These are phyloP conservation scores for Sisymbrium irio DNA, from an alignment of 345 rosid genomes.

Conservation along the genomic window DNA sequence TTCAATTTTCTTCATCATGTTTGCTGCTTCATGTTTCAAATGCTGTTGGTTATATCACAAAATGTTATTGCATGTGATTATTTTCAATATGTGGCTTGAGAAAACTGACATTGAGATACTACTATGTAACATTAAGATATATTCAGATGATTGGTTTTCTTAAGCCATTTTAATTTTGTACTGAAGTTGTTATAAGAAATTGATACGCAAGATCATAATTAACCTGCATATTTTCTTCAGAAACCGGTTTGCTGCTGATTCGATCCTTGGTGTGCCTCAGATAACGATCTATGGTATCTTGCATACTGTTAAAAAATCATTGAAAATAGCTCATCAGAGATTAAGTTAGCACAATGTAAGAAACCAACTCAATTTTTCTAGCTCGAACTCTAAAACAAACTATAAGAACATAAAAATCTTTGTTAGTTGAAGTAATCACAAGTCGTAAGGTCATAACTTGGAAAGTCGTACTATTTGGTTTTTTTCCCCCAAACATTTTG, in stretches of 20 bases:
- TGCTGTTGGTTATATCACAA: slow-evolving; percentile 46
- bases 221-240: slow-evolving; percentile 53
- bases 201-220: not conserved
- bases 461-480: not conserved
- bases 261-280: slow-evolving; percentile 47
- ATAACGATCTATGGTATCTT: slow-evolving; percentile 48
- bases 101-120: not conserved
- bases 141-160: not conserved
- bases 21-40: slow-evolving; percentile 68
- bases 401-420: not conserved
- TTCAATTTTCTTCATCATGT: slow-evolving; percentile 78
- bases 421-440: not conserved
- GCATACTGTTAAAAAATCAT: slow-evolving; percentile 43
- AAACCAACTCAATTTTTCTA: not conserved
- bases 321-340: slow-evolving; percentile 2
- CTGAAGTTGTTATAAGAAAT: not conserved
- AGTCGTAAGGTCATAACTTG: not conserved
- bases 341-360: not conserved
- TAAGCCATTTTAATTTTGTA: not conserved
- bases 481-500: not conserved
- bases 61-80: slow-evolving; percentile 33
- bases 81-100: not conserved
- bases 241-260: slow-evolving; percentile 34
- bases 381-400: not conserved
- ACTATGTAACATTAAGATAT: not conserved